These are phyloP conservation scores for Lactarius quietus DNA, from an alignment of 768 basidiomycete species.

Conservation along the genomic window DNA sequence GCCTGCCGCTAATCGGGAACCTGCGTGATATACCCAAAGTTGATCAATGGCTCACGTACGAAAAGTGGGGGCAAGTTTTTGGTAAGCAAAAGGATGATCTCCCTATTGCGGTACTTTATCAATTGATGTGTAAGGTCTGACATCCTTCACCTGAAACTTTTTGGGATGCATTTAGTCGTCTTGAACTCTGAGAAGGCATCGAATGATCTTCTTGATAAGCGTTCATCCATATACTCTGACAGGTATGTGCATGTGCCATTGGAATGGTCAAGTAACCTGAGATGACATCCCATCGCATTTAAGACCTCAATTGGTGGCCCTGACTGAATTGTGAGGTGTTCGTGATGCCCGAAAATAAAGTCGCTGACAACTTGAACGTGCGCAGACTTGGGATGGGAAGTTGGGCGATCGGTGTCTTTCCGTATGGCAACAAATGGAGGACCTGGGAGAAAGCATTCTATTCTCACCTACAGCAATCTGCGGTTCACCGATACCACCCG, in stretches of 20 bases:
- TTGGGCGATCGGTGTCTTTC: constrained; percentile 39
- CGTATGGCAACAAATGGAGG: constrained; percentile 42
- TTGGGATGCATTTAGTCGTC: constrained; percentile 29
- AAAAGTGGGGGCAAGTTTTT: constrained; percentile 25
- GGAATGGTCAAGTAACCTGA: neutral
- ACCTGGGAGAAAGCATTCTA: constrained; percentile 40
- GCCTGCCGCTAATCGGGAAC: constrained; percentile 27
- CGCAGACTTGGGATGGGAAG: constrained; percentile 39
- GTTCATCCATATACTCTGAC: constrained; percentile 34
- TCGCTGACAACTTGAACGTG: constrained; percentile 11
- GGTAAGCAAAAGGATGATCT: constrained; percentile 13
- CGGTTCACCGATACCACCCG: constrained; percentile 33
- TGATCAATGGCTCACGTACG: constrained; percentile 21
- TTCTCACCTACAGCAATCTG: constrained; percentile 38
- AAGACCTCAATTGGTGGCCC: constrained; percentile 28
- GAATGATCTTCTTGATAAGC: constrained; percentile 33
- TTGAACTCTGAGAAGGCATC: constrained; percentile 33
- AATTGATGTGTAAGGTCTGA: constrained; percentile 25
- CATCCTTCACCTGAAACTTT: constrained; percentile 29
- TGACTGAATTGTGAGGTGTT: constrained; percentile 28
- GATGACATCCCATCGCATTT: constrained; percentile 11
- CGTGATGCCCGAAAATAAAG: neutral
- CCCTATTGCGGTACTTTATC: neutral
- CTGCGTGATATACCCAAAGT: constrained; percentile 22
- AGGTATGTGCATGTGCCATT: constrained; percentile 21